A percentile compares a stretch with the other conserved stretches of the same genome.
Evolutionary conservation across 257 asterid genomes (phyloP).

Genomic region (Rhazya stricta): DNA sequence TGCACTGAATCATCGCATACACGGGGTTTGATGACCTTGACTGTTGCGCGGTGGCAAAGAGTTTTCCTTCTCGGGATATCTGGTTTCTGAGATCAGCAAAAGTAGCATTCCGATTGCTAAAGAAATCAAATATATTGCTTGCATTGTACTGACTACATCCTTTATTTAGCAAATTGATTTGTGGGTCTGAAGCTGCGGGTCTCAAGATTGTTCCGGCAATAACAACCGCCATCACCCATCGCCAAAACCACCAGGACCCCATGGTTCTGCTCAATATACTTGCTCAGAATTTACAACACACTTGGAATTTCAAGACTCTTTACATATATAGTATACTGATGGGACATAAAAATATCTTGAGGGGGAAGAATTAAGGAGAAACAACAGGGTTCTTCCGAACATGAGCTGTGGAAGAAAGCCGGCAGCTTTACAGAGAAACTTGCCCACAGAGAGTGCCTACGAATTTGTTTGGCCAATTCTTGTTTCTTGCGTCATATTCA

Average conservation of each 20-base stretch:
- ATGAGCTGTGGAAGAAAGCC: neutral
- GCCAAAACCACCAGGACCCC: conserved; percentile 3
- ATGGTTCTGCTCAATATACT: neutral
- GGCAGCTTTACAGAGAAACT: too few species aligned
- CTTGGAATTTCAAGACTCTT: neutral
- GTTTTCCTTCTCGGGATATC: conserved; percentile 32
- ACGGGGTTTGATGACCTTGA: conserved; percentile 59
- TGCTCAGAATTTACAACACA: neutral
- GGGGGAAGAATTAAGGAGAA: too few species aligned
- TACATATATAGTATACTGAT: conserved; percentile 17
- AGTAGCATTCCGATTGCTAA: conserved; percentile 52
- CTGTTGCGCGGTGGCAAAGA: conserved; percentile 69
- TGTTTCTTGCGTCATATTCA: too few species aligned
- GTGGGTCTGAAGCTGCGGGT: conserved; percentile 43
- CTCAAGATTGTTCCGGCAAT: conserved; percentile 8
- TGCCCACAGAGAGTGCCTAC: too few species aligned
- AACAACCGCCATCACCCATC: conserved; percentile 14
- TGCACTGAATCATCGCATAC: conserved; percentile 73
- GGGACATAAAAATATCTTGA: neutral
- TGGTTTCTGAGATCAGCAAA: conserved; percentile 52
- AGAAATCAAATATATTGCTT: conserved; percentile 37
- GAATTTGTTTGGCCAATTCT: too few species aligned
- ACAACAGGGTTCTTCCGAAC: neutral
- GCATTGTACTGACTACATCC: conserved; percentile 78
- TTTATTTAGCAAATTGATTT: conserved; percentile 44